phyloP scores from a whole-genome alignment of 306 rosid genomes.

The Vigna angularis region DNA sequence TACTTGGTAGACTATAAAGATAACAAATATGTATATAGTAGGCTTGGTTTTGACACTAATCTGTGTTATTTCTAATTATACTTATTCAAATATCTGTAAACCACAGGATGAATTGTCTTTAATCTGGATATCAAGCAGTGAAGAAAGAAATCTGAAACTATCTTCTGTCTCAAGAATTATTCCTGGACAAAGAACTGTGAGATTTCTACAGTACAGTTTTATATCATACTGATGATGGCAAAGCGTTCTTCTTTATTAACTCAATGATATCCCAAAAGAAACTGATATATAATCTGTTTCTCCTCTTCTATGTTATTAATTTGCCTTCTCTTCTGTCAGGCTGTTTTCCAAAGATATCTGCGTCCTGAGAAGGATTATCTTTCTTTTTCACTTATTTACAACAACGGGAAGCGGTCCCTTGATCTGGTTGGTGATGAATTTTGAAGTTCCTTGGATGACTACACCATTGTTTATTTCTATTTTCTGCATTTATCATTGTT shows the following conservation, averaged over 20 bases:
- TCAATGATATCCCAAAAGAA: conserved; percentile 1
- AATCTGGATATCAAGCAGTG: conserved; percentile 91
- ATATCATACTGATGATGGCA: conserved; percentile 29
- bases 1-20: conserved; percentile 5
- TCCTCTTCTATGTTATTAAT: conserved; percentile 33
- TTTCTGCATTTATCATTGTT: conserved; percentile 27
- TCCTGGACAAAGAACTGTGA: conserved; percentile 99
- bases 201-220: conserved; percentile 50
- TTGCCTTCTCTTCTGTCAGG: conserved; percentile 55
- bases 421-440: conserved; percentile 80
- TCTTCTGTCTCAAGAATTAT: conserved; percentile 83
- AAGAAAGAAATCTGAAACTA: conserved; percentile 86
- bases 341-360: conserved; percentile 89
- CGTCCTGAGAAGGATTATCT: conserved; percentile 90
- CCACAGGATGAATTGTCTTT: conserved; percentile 85
- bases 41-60: conserved; percentile 13
- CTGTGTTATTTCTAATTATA: conserved; percentile 40
- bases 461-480: conserved; percentile 1
- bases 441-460: conserved; percentile 30
- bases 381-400: conserved; percentile 93
- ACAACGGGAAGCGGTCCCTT: conserved; percentile 95
- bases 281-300: conserved; percentile 33
- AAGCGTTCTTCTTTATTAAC: conserved; percentile 20
- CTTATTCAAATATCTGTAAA: conserved; percentile 46
- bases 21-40: conserved; percentile 11